Evolutionary conservation across 345 rosid genomes (phyloP), one percentile per base, ranked within the genome.

Genomic region (Clausena lansium): DNA sequence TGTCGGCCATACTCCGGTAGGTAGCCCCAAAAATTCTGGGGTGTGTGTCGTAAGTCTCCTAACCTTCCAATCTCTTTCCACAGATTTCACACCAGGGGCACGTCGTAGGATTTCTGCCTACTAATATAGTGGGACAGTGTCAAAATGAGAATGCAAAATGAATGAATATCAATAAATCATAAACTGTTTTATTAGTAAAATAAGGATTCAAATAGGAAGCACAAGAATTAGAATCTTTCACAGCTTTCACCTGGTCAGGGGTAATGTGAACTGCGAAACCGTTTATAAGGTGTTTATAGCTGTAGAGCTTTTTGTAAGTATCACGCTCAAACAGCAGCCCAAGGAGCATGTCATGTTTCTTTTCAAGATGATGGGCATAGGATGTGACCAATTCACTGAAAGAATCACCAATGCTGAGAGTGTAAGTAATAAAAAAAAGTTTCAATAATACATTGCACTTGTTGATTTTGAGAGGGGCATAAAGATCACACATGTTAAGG

Each of bases 1-100:
- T 0, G 98, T 91, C 9, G 99, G 99, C 99, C 99, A 96, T 55
- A 96, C 99, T 79, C 93, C 98, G 24, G 98, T 94, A 38, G 99
- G 99, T 65, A 96, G 91, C 74, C 99, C 99, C 87, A 96, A 81
- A 83, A 96, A 96, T 79, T 96, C 90, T 25, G 99, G 99, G 54
- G 99, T 96, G 80, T 96, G 99, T 25, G 98, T 96, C 11, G 99
- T 96, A 76, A 94, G 98, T 83, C 85, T 88, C 86, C 87, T 89
- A 75, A 96, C 99, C 88, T 94, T 96, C 99, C 98, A 96, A 79
- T 96, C 99, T 85, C 95, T 89, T 79, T 83, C 82, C 84, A 96
- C 92, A n/a, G 92, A 91, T 80, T 88, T 96, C 82, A 96, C 98
- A 75, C 91, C 90, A 63, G 98, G 87, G 76, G 91, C 84, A 66